phyloP scores from a whole-genome alignment of 108 stramenopile genomes.

The Cyclotella choctawhatcheeana region DNA sequence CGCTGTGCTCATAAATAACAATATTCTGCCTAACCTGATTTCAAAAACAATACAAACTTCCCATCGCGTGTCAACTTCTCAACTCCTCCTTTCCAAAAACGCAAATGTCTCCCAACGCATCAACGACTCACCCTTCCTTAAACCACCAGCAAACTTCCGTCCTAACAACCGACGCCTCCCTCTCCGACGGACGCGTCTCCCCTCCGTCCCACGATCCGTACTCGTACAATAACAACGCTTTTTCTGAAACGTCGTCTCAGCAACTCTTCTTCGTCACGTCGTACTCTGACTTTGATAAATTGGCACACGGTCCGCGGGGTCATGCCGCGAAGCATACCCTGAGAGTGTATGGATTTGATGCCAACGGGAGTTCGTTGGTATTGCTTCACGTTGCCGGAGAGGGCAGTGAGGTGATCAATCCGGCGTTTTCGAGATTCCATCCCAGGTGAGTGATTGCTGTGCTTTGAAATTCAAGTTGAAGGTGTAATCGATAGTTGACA shows the following conservation, averaged over 20 bases:
- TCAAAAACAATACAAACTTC: too few relatives aligned
- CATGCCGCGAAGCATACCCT: conserved; percentile 76
- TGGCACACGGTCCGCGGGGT: conserved; percentile 93
- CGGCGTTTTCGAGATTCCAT: conserved; percentile 93
- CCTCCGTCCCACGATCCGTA: not conserved
- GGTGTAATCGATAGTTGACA: not conserved
- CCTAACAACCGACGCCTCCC: conserved; percentile 21
- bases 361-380: conserved; percentile 83
- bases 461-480: not conserved
- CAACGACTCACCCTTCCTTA: too few relatives aligned
- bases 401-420: conserved; percentile 82
- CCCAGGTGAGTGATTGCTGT: conserved; percentile 55
- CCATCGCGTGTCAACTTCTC: too few relatives aligned
- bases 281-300: conserved; percentile 80
- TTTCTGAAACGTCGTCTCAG: conserved; percentile 25
- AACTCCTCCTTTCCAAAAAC: too few relatives aligned
- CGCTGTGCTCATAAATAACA: too few relatives aligned
- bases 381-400: conserved; percentile 82
- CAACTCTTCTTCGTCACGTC: conserved; percentile 81
- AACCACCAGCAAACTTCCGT: conserved; percentile 28
- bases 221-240: conserved; percentile 10
- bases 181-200: conserved; percentile 10
- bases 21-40: too few relatives aligned
- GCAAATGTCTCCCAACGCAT: too few relatives aligned
- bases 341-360: conserved; percentile 83